phyloP scores from a whole-genome alignment of 2,329 filamentous ascomycete species.

The Rhinocladiella similis region DNA sequence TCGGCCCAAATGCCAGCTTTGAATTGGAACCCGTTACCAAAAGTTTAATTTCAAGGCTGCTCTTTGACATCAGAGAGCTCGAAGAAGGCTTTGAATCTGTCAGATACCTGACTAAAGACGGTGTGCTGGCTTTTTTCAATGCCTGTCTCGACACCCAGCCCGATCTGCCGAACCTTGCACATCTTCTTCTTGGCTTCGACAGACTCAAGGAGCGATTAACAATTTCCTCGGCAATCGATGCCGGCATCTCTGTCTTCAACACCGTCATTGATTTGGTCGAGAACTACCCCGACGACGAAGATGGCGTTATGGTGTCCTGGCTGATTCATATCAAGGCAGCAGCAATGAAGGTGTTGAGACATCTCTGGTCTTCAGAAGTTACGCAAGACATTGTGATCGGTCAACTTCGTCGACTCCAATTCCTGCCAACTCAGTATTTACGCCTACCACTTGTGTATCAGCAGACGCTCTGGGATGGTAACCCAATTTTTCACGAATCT shows the following conservation, averaged over 20 bases:
- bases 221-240: conserved; percentile 62
- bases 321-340: conserved; percentile 68
- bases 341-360: conserved; percentile 70
- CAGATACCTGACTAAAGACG: conserved; percentile 78
- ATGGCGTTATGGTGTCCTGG: conserved; percentile 64
- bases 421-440: conserved; percentile 75
- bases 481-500: conserved; percentile 58
- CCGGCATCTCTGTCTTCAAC: conserved; percentile 78
- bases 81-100: conserved; percentile 68
- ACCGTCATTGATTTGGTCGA: conserved; percentile 71
- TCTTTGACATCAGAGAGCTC: conserved; percentile 67
- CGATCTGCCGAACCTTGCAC: conserved; percentile 80
- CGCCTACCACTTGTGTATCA: conserved; percentile 70
- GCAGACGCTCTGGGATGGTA: conserved; percentile 72
- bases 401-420: conserved; percentile 76
- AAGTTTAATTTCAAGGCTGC: conserved; percentile 69
- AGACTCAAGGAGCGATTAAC: conserved; percentile 61
- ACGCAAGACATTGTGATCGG: conserved; percentile 73
- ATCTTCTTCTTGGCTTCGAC: conserved; percentile 83
- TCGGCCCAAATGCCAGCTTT: conserved; percentile 78
- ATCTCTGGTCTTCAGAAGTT: conserved; percentile 80
- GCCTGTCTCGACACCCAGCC: conserved; percentile 74
- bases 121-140: conserved; percentile 82
- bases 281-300: conserved; percentile 65
- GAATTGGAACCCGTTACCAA: conserved; percentile 69